Base-by-base conservation (phyloP, 1,139 yeast species). In the Magnusiomyces magnusii region DNA sequence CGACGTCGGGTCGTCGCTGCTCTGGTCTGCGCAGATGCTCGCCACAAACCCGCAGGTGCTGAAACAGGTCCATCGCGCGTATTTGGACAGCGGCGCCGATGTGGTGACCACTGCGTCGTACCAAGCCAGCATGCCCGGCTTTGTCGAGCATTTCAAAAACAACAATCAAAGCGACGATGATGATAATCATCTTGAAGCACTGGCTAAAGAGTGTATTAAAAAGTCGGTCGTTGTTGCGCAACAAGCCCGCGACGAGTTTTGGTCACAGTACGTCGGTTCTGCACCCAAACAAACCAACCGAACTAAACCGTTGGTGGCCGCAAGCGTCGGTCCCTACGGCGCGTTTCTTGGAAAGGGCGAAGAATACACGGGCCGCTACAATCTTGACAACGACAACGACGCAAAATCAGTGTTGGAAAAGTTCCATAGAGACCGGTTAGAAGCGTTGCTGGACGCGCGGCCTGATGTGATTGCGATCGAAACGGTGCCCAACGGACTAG, bases 271-370 rank as follows among this genome's bases (percentile, higher is more conserved):
- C 34, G 13, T 31, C 36, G 13, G 13, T n/a, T 7, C 36, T 31
- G 36, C 7, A 10, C 44, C 17, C 17, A 47, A 13, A 34, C 28
- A 7, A 23, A 28, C 17, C 1, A 49, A 10, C 39, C 39, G 60
- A 41, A 34, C 58, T 10, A 64, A 59, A 13, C 67, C 66, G 36
- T 66, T 60, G 53, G 76, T 84, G 3, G 80, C 80, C 10, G 91
- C 85, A 0, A 81, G 87, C 10, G 68, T 85, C n/a, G 93, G 92
- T 0, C 90, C 93, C 0, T 86, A 81, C 67, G 92, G 91, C 1
- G 85, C 89, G 0, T 82, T 70, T 62, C 69, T 85, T 50, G 82
- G 85, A 28, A 78, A 83, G 63, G 91, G 91, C 0, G 76, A 84
- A 0, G 93, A 86, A 66, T 86, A 84, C 66, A 82, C 85, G 1